phyloP scores from a whole-genome alignment of 495 filamentous ascomycete species.

The Aspergillus ostianus region DNA sequence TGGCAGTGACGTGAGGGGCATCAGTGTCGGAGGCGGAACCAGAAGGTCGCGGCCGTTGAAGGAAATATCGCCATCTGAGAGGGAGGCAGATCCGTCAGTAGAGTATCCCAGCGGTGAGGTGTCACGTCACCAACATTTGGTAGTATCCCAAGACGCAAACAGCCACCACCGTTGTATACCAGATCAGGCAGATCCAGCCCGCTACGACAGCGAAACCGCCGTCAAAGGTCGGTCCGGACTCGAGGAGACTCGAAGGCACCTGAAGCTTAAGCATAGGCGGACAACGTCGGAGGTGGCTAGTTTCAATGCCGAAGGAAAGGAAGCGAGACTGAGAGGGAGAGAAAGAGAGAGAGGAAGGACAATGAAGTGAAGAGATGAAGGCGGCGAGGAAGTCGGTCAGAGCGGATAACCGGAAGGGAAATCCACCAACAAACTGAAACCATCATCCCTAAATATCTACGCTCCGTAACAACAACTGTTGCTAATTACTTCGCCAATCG shows the following conservation, averaged over 20 bases:
- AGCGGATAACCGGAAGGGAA: neutral
- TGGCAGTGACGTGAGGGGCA: slow-evolving; percentile 82
- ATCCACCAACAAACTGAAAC: neutral
- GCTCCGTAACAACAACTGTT: neutral
- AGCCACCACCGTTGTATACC: slow-evolving; percentile 54
- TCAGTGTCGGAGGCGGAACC: slow-evolving; percentile 27
- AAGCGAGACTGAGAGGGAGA: neutral
- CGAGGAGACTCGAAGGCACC: slow-evolving; percentile 23
- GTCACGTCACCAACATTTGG: slow-evolving; percentile 51
- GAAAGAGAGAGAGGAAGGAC: neutral
- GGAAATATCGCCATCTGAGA: slow-evolving; percentile 47
- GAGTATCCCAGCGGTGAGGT: neutral
- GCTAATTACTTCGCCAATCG: no score
- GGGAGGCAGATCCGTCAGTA: slow-evolving; percentile 2
- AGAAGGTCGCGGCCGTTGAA: slow-evolving; percentile 35
- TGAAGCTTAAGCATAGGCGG: slow-evolving; percentile 39
- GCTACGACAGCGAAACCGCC: slow-evolving; percentile 34
- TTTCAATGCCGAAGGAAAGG: neutral
- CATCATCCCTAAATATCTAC: neutral
- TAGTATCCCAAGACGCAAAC: slow-evolving; percentile 59
- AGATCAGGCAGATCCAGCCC: slow-evolving; percentile 55
- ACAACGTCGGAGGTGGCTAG: slow-evolving; percentile 8
- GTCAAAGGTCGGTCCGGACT: slow-evolving; percentile 31
- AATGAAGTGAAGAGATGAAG: neutral
- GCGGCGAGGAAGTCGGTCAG: neutral